phyloP scores from a whole-genome alignment of 192 early-diverging fungal genomes.

The Coemansia pectinata region DNA sequence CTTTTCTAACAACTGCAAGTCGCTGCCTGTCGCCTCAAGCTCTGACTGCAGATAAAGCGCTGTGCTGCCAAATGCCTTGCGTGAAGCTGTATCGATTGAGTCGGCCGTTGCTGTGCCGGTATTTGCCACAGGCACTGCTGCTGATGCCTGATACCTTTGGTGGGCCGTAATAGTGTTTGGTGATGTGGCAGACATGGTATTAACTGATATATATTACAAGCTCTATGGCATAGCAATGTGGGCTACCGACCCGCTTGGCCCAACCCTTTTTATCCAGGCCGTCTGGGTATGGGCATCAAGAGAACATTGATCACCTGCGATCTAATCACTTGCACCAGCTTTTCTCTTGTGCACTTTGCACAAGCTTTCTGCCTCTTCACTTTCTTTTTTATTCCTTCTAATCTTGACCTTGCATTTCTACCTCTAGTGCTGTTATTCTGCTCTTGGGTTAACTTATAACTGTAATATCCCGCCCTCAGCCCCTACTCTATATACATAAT shows the following conservation, averaged over 20 bases:
- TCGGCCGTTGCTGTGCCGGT: not conserved
- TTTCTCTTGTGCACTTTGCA: not conserved
- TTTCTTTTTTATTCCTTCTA: not conserved
- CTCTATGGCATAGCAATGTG: not conserved
- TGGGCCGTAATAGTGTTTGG: not conserved
- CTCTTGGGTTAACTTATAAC: not conserved
- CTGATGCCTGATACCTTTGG: not conserved
- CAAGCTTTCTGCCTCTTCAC: not conserved
- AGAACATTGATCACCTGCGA: not conserved
- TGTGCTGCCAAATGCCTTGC: slow-evolving; percentile 41
- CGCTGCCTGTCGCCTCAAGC: slow-evolving; percentile 40
- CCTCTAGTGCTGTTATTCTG: not conserved
- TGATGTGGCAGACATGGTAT: not conserved
- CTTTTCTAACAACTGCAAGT: slow-evolving; percentile 39
- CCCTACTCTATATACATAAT: slow-evolving; percentile 11
- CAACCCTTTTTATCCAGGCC: not conserved
- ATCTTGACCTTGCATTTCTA: slow-evolving; percentile 6
- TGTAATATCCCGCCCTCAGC: not conserved
- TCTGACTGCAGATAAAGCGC: slow-evolving; percentile 49
- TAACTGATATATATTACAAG: not conserved
- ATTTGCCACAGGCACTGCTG: not conserved
- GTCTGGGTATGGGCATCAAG: not conserved
- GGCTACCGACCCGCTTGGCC: not conserved
- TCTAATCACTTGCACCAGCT: not conserved
- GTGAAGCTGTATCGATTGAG: slow-evolving; percentile 26